Evolutionary conservation across 2,329 filamentous ascomycete species (phyloP).

Genomic region (Colletotrichum sp.): DNA sequence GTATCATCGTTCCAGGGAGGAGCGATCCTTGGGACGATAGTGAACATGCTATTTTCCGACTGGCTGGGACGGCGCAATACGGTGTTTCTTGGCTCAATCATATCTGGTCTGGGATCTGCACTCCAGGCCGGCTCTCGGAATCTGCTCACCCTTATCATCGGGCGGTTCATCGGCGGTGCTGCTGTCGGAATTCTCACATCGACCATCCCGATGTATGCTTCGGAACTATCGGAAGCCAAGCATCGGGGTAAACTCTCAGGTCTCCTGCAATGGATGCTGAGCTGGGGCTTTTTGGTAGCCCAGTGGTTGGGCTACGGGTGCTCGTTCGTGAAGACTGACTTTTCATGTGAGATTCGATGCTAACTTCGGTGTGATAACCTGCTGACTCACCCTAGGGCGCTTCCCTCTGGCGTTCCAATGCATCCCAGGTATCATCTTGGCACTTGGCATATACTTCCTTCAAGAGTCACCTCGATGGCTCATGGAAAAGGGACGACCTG

Average conservation of each 20-base stretch:
- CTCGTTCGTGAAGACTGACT: conserved; percentile 28
- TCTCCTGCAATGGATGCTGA: conserved; percentile 49
- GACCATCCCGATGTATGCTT: conserved; percentile 51
- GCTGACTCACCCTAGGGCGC: conserved; percentile 26
- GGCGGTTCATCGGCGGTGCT: conserved; percentile 52
- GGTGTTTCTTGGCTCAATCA: conserved; percentile 32
- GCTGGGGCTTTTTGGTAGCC: conserved; percentile 45
- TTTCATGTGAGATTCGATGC: conserved; percentile 30
- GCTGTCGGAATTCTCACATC: conserved; percentile 53
- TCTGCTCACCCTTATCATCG: conserved; percentile 49
- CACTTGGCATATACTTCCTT: conserved; percentile 28
- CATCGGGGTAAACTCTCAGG: conserved; percentile 43
- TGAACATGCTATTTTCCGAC: conserved; percentile 34
- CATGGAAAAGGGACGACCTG: conserved; percentile 39
- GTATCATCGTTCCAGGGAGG: conserved; percentile 32
- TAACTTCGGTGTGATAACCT: not conserved
- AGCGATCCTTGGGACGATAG: conserved; percentile 30
- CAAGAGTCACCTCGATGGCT: conserved; percentile 29
- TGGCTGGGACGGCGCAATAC: conserved; percentile 31
- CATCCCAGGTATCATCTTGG: conserved; percentile 26
- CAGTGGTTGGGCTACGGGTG: conserved; percentile 37
- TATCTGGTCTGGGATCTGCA: conserved; percentile 32
- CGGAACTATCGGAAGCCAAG: conserved; percentile 41
- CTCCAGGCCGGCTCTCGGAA: conserved; percentile 34
- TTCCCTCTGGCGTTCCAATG: conserved; percentile 37